Evolutionary conservation across 2,329 filamentous ascomycete species (phyloP), one percentile per base, ranked within the genome.

Genomic region (Tolypocladium inflatum): DNA sequence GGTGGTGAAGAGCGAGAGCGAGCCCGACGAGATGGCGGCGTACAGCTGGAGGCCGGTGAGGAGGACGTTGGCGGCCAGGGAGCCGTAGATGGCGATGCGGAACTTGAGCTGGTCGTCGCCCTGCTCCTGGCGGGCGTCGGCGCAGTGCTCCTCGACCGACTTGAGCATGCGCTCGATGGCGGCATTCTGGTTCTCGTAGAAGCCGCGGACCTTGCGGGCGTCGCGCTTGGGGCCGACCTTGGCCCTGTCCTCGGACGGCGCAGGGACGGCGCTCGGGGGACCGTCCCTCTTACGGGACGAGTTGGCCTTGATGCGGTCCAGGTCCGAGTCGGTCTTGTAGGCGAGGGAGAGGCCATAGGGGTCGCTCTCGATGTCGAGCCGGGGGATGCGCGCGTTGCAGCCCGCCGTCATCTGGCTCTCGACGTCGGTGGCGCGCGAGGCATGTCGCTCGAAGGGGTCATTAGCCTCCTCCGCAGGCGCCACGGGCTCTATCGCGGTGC

Each of bases 1-100:
- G 62, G 93, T 99, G 19, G 94, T 97, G 76, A 97, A 97, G 53
- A 99, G 85, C 6, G 93, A 96, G 41, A 97, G 82, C n/a, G 91
- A 97, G 53, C 88, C 86, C 0, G 92, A 96, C 0, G 89, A 84
- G 52, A 90, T 82, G 61, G 94, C 94, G 50, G 88, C 94, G 70
- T 95, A 99, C 42, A 97, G 77, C 73, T 99, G 94, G 21, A 99
- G 79, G 4, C 80, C 80, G 0, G 92, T 85, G 7, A 99, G 80
- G 35, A 89, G 61, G 58, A 97, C 72, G 67, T 97, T 97, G 59
- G 92, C 93, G 1, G 76, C 83, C 65, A 97, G 90, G 42, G 83
- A 86, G 19, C 82, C 84, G 69, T 80, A 85, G 13, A 86, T 77
- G 42, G 82, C 83, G 62, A 86, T 89, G 66, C 83, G 82, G 74